Evolutionary conservation across 2,329 filamentous ascomycete genomes (phyloP).

Genomic region (Alternaria infectoria): DNA sequence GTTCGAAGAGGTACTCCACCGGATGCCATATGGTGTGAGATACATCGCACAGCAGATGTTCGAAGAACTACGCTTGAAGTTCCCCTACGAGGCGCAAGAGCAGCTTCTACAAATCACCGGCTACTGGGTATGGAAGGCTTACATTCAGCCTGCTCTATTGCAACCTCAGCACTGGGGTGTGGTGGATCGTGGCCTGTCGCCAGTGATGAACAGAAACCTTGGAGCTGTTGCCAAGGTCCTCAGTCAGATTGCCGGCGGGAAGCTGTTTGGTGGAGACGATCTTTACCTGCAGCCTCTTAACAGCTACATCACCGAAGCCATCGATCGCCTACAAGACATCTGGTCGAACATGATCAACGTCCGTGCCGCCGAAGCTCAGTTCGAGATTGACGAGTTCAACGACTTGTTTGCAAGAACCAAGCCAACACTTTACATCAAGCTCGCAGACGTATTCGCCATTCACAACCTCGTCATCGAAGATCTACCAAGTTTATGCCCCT

Average conservation of each 20-base stretch:
- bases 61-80: conserved; percentile 75
- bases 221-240: conserved; percentile 91
- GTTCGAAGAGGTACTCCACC: conserved; percentile 81
- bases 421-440: conserved; percentile 98
- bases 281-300: conserved; percentile 96
- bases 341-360: conserved; percentile 81
- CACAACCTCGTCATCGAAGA: conserved; percentile 86
- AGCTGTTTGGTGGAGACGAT: conserved; percentile 91
- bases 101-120: conserved; percentile 82
- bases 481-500: conserved; percentile 76
- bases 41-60: conserved; percentile 89
- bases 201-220: conserved; percentile 91
- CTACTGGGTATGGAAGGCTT: conserved; percentile 93
- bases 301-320: conserved; percentile 84
- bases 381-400: conserved; percentile 99
- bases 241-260: conserved; percentile 84
- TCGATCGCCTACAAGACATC: conserved; percentile 77
- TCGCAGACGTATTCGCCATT: conserved; percentile 95
- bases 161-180: conserved; percentile 93
- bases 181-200: conserved; percentile 85
- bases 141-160: conserved; percentile 87
- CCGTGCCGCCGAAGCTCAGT: conserved; percentile 85
- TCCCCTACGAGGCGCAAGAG: conserved; percentile 78
- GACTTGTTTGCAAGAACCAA: conserved; percentile 96
- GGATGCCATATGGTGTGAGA: conserved; percentile 91